Evolutionary conservation across 129 eudicot species (phyloP), one percentile per base, ranked within the genome.

Genomic region (Lactuca saligna): DNA sequence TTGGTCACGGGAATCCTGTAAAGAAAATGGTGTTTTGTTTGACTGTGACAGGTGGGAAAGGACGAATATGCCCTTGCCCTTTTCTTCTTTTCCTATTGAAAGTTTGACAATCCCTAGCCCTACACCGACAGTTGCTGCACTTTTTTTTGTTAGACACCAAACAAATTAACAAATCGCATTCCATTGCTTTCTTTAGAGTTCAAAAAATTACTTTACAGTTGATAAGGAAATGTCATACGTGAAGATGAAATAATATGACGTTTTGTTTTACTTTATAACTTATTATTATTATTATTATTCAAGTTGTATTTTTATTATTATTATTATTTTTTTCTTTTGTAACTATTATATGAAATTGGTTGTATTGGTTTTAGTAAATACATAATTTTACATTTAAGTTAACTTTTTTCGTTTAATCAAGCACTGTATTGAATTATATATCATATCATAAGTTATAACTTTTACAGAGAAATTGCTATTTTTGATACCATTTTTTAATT

Each of bases 1-100:
- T 38, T 20, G 51, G 51, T 67, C 72, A 68, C 61, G 72, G 61
- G 72, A 53, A 68, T 54, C 72, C 72, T 33, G 59, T 51, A 14
- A 39, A 62, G 13, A 58, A 58, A 16, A 6, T 65, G 41, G 32
- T n/a, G 17, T 16, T 32, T 51, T 53, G 50, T 35, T 68, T 68
- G 72, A 33, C 41, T 51, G 6, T 35, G 72, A 33, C 41, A 32
- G 6, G 13, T 37, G 61, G 3, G n/a, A 48, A 41, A 46, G 29
- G 70, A 65, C 70, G 58, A 65, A 48, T 29, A 8, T 65, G 34
- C 42, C 70, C 70, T 38, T 53, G 7, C 33, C 0, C 44, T 51
- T 67, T 17, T 54, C 16, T 16, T 37, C 49, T 3, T 16, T 53
- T 25, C 3, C 51, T 12, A 46, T 12, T 46, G 51, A 46, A 46